Conservation (phyloP, 305 asterid species). For the Rubia peregrina region DNA sequence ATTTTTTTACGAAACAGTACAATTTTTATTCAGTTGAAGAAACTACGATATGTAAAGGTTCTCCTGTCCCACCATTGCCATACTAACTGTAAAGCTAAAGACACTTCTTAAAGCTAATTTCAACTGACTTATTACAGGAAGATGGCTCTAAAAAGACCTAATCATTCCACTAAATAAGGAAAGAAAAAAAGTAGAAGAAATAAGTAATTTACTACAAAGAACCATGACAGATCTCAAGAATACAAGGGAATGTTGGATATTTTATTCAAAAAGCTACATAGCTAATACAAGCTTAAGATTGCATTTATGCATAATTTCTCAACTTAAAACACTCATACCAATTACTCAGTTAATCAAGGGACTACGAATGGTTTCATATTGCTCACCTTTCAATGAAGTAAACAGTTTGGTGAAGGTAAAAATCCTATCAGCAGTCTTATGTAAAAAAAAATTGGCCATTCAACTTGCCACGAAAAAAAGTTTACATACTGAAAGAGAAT, state of each 20-base stretch:
- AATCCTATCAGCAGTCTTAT: slow-evolving; percentile 80
- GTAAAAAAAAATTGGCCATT: slow-evolving; percentile 90
- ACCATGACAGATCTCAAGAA: neutral
- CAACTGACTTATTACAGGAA: neutral
- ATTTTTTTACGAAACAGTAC: slow-evolving; percentile 71
- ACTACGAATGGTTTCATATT: too few species aligned
- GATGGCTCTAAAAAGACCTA: neutral
- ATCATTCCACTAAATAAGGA: neutral
- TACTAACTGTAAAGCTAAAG: neutral
- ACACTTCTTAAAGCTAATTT: neutral
- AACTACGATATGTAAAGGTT: slow-evolving; percentile 60
- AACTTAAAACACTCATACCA: slow-evolving; percentile 21
- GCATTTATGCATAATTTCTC: slow-evolving; percentile 26
- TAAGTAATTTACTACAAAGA: neutral
- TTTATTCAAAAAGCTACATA: neutral
- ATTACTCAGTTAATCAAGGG: too few species aligned
- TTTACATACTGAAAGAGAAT: slow-evolving; percentile 71
- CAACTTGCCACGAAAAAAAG: slow-evolving; percentile 93
- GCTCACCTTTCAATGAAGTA: slow-evolving; percentile 24
- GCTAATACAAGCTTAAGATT: neutral
- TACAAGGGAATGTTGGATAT: neutral
- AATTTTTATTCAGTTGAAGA: slow-evolving; percentile 81
- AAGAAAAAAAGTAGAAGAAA: neutral
- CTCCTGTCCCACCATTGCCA: slow-evolving; percentile 42
- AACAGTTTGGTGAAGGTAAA: slow-evolving; percentile 63